Evolutionary conservation across 164 flowering plant genomes (phyloP).

Genomic region (Houttuynia cordata): DNA sequence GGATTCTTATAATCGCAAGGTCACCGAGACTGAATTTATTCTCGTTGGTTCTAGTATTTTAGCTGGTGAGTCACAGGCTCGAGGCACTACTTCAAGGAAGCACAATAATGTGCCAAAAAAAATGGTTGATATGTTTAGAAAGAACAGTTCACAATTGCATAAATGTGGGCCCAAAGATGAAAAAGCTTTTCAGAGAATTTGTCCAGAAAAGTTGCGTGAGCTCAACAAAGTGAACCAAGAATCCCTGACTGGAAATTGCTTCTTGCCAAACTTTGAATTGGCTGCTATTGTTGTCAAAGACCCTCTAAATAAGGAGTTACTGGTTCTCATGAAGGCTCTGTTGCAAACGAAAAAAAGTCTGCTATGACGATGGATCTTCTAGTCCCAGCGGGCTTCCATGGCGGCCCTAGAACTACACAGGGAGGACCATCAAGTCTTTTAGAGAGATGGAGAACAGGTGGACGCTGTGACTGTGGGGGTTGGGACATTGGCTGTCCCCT

Average conservation of each 20-base stretch:
- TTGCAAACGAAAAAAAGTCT: slow-evolving; percentile 20
- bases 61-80: slow-evolving; percentile 19
- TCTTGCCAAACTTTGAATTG: slow-evolving; percentile 56
- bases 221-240: slow-evolving; percentile 7
- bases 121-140: slow-evolving; percentile 32
- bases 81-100: slow-evolving; percentile 18
- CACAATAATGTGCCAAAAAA: slow-evolving; percentile 34
- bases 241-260: slow-evolving; percentile 12
- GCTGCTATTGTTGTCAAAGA: slow-evolving; percentile 67
- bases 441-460: slow-evolving; percentile 82
- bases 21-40: slow-evolving; percentile 57
- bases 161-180: slow-evolving; percentile 22
- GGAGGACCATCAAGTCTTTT: slow-evolving; percentile 65
- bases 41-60: slow-evolving; percentile 32
- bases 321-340: slow-evolving; percentile 8
- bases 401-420: slow-evolving; percentile 49
- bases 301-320: slow-evolving; percentile 17
- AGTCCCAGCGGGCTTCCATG: slow-evolving; percentile 77
- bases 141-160: slow-evolving; percentile 25
- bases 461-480: slow-evolving; percentile 90
- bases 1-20: slow-evolving; percentile 30
- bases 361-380: slow-evolving; percentile 48
- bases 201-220: slow-evolving; percentile 10
- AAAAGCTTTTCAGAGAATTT: slow-evolving; percentile 22
- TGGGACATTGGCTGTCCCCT: slow-evolving; percentile 93